phyloP scores from a whole-genome alignment of 345 rosid species.

The Moringa oleifera region DNA sequence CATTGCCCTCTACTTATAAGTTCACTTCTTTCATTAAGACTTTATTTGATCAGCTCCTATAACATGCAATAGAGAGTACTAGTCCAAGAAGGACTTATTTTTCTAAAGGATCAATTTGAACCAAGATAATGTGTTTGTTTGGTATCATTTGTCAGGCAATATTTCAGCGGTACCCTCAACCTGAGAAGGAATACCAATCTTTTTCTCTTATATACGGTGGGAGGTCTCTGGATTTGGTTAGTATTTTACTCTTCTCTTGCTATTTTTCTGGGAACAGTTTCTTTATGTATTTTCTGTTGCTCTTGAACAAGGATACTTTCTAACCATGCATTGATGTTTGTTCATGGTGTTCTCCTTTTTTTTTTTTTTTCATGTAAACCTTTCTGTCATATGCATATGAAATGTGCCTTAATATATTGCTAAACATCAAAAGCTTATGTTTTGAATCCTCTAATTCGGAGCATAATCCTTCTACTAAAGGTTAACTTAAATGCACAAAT shows the following conservation, averaged over 20 bases:
- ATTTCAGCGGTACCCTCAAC: constrained; percentile 66
- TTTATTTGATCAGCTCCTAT: not conserved
- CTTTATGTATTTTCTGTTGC: no score
- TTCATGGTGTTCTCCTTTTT: not conserved
- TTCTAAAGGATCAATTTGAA: not conserved
- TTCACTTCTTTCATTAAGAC: no score
- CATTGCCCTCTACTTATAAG: no score
- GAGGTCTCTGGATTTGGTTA: constrained; percentile 68
- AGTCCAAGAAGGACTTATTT: not conserved
- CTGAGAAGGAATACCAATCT: constrained; percentile 74
- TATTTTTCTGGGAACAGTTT: not conserved
- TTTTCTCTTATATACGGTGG: constrained; percentile 73
- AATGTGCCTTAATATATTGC: no score
- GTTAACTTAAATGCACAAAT: not conserved
- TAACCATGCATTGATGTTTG: not conserved
- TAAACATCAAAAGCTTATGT: not conserved
- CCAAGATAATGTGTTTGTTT: not conserved
- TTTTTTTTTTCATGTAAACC: no score
- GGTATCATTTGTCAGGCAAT: constrained; percentile 47
- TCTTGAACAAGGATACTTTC: no score
- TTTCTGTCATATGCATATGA: not conserved
- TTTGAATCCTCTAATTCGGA: not conserved
- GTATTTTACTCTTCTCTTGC: constrained; percentile 15
- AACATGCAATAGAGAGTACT: not conserved
- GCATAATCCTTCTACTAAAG: not conserved